Evolutionary conservation across 345 rosid genomes (phyloP), one percentile per base, ranked within the genome.

Genomic region (Nasturtium officinale): DNA sequence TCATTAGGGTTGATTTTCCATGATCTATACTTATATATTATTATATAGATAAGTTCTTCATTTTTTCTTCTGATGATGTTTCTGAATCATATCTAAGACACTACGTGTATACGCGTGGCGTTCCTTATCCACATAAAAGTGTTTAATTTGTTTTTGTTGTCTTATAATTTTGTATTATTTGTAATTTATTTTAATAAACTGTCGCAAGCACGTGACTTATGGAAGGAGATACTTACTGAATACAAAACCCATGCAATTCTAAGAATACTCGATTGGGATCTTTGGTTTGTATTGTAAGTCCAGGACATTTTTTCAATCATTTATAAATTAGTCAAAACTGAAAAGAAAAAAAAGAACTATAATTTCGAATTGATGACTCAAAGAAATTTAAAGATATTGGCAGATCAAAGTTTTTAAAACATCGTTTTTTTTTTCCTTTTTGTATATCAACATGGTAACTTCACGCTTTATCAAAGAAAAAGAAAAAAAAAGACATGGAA

Each of bases 41-140:
- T 35, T 59, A 12, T 18, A 33, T 33, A 13, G 16, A 33, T 57
- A 17, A 11, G 2, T 59, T 59, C 17, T 20, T 58, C 28, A 13
- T 16, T 20, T 20, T 20, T 59, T 37, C 30, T 59, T 59, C 20
- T 35, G 47, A 37, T 37, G 47, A 59, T 59, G 58, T 25, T 25
- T 53, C 6, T 13, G 10, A 60, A 60, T 60, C 48, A 38, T 21
- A 60, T 60, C 48, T 40, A 60, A 21, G 30, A 60, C 48, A 13
- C 25, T 37, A 40, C 65, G 65, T 60, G 47, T 21, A 60, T 60
- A 29, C 65, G 47, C 38, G 48, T 60, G 65, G 9, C 48, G 32
- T 38, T 60, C 20, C 48, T 60, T 60, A 38, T 23, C 65, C 48
- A 59, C 64, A 59, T 35, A 58, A 35, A 1, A 9, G 32, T 56